Percentiles rank a stretch among this genome's conserved stretches.
Evolutionary conservation across 768 basidiomycete genomes (phyloP).

Genomic region (Mycena filopes): DNA sequence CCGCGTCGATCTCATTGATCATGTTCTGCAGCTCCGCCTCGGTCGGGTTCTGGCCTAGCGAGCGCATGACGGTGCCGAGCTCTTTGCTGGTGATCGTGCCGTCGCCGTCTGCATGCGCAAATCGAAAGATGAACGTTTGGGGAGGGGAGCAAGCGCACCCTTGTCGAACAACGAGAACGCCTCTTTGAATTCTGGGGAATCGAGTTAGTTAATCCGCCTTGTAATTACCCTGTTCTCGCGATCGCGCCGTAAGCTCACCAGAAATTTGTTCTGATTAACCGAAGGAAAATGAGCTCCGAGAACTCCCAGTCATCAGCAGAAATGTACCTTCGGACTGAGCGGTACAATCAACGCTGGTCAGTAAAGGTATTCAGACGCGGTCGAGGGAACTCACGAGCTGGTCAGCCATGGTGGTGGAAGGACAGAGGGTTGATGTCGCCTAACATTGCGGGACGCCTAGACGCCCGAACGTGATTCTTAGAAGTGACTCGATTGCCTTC

Average conservation of each 20-base stretch:
- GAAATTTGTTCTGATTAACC: slow-evolving; percentile 37
- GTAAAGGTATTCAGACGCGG: neutral
- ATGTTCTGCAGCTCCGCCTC: slow-evolving; percentile 60
- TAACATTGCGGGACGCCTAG: no score
- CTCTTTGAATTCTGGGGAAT: slow-evolving; percentile 38
- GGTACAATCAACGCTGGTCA: neutral
- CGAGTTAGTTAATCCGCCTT: slow-evolving; percentile 14
- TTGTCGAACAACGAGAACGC: slow-evolving; percentile 41
- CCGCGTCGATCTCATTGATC: slow-evolving; percentile 59
- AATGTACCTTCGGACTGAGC: slow-evolving; percentile 27
- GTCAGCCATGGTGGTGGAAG: slow-evolving; percentile 28
- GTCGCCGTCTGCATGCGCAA: slow-evolving; percentile 50
- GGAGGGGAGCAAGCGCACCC: slow-evolving; percentile 22
- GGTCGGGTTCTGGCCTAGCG: slow-evolving; percentile 60
- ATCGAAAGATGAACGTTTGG: no score
- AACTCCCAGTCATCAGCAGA: neutral
- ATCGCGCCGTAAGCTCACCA: slow-evolving; percentile 24
- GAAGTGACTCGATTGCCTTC: no score
- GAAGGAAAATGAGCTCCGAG: neutral
- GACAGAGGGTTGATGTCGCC: neutral
- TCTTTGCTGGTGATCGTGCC: slow-evolving; percentile 62
- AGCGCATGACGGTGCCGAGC: slow-evolving; percentile 59
- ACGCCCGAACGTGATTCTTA: no score
- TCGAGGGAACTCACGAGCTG: slow-evolving; percentile 28
- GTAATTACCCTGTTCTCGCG: neutral